phyloP scores from a whole-genome alignment of 257 asterid species.

The Jasminum sambac region DNA sequence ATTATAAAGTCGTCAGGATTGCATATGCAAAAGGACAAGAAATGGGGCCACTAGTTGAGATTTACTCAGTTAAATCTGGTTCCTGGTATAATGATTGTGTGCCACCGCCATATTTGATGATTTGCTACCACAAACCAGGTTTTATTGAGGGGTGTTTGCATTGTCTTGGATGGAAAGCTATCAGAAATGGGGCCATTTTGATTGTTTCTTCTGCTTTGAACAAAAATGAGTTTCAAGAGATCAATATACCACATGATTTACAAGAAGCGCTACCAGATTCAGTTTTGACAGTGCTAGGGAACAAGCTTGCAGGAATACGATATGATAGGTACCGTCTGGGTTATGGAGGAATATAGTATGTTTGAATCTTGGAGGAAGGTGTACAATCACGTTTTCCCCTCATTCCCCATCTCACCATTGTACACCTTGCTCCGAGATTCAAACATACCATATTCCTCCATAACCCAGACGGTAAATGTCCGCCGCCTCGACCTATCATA shows the following conservation, averaged over 20 bases:
- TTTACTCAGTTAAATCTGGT: neutral
- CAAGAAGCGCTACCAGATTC: neutral
- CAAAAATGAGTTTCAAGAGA: neutral
- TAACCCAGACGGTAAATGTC: neutral
- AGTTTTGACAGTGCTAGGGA: neutral
- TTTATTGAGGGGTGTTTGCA: neutral
- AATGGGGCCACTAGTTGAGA: neutral
- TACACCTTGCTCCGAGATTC: neutral
- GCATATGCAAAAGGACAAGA: neutral
- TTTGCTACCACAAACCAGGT: neutral
- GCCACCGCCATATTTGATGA: neutral
- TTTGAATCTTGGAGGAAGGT: neutral
- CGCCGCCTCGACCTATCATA: neutral
- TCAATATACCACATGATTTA: neutral
- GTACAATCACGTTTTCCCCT: neutral
- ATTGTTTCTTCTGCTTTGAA: neutral
- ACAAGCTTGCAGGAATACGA: neutral
- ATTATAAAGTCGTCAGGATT: neutral
- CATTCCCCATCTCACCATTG: neutral
- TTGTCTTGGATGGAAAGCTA: neutral
- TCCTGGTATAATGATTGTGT: neutral
- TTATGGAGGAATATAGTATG: neutral
- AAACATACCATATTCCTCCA: neutral
- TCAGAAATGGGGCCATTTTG: no score
- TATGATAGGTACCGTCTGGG: neutral